Conservation (phyloP, 306 rosid genomes). For the Acacia melanoxylon region DNA sequence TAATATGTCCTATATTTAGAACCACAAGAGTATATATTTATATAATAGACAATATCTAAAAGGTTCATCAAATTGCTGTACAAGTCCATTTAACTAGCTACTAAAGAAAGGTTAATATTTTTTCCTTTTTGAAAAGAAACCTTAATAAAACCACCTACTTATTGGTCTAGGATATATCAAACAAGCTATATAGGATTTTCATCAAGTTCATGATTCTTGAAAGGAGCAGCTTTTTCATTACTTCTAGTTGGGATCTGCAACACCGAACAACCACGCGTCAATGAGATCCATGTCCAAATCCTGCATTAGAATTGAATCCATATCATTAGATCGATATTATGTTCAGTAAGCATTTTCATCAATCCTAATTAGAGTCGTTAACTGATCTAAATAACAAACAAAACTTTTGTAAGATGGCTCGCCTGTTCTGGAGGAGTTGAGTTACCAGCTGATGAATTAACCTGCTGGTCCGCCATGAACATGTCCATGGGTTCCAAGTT, state of each 20-base stretch:
- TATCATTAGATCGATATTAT: not conserved
- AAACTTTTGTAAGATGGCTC: not conserved
- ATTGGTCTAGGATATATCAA: not conserved
- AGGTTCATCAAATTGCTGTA: not conserved
- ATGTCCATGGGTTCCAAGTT: not conserved
- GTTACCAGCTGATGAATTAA: not conserved
- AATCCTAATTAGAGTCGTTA: not conserved
- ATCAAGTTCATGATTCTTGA: not conserved
- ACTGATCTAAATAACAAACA: not conserved
- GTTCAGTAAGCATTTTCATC: slow-evolving; percentile 8
- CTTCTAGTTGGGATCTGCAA: not conserved
- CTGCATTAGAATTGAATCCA: slow-evolving; percentile 22
- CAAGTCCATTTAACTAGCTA: not conserved
- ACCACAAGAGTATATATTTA: not conserved
- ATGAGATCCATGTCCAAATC: slow-evolving; percentile 30
- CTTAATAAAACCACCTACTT: not conserved
- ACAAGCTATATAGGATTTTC: not conserved
- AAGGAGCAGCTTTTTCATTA: not conserved
- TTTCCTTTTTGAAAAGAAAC: not conserved
- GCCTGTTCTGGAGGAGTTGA: not conserved
- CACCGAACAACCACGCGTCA: slow-evolving; percentile 11
- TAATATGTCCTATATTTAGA: too few species aligned
- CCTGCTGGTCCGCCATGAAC: not conserved
- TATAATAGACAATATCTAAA: not conserved
- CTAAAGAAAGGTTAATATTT: not conserved